Evolutionary conservation across 139 green algal genomes (phyloP).

Genomic region (Auxenochlorella protothecoides): DNA sequence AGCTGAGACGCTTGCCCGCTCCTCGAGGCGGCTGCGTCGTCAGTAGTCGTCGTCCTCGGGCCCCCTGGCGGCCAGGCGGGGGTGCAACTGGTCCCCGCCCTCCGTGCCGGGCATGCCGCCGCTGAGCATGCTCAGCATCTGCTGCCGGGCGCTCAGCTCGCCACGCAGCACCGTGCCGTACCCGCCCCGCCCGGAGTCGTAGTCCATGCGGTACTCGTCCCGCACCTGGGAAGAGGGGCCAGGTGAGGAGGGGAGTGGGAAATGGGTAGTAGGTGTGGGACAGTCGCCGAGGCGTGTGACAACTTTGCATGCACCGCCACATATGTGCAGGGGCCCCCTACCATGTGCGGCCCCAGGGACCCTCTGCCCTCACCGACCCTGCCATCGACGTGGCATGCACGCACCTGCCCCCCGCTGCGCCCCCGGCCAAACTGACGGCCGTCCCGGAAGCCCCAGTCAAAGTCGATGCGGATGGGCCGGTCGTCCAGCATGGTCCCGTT

Average conservation of each 20-base stretch:
- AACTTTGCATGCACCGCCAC: not conserved
- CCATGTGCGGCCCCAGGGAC: not conserved
- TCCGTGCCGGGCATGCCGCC: not conserved
- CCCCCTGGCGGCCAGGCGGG: no score
- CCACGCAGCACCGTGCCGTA: slow-evolving; percentile 43
- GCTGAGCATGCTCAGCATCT: slow-evolving; percentile 3
- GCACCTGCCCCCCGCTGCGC: slow-evolving; percentile 79
- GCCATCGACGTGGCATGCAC: slow-evolving; percentile 6
- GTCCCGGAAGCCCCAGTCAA: slow-evolving; percentile 97
- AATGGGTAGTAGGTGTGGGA: not conserved
- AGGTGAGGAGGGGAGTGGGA: not conserved
- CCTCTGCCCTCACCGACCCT: not conserved
- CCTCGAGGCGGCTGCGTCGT: not conserved
- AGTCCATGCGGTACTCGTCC: slow-evolving; percentile 93
- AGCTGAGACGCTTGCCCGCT: not conserved
- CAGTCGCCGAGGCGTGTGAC: not conserved
- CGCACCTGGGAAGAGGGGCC: slow-evolving; percentile 52
- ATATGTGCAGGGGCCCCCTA: not conserved
- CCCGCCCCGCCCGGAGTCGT: slow-evolving; percentile 76
- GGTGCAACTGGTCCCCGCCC: no score
- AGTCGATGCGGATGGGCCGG: slow-evolving; percentile 83
- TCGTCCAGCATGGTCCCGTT: slow-evolving; percentile 92
- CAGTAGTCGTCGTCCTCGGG: not conserved
- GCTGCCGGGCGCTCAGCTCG: slow-evolving; percentile 19
- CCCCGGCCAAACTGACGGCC: slow-evolving; percentile 90